A percentile compares a stretch with the other conserved stretches of the same genome.
These are phyloP conservation scores for Simmondsia chinensis DNA, from an alignment of 148 eudicot genomes.

Conservation along the genomic window DNA sequence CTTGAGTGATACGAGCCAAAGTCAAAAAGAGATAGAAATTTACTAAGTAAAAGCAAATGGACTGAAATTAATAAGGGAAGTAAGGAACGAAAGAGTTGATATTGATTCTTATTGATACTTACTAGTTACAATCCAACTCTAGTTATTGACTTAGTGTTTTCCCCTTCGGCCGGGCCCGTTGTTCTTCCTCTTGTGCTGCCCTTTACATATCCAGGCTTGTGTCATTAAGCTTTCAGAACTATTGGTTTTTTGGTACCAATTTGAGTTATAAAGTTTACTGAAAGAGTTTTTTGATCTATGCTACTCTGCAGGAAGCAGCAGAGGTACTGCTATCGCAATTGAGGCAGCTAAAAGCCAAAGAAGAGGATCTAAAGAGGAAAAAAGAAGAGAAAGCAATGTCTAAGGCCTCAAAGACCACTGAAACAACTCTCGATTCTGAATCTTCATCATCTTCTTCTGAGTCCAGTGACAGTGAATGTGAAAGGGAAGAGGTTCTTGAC, in stretches of 20 bases:
- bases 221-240: not conserved
- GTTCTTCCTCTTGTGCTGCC: no score
- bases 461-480: constrained; percentile 71
- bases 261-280: not conserved
- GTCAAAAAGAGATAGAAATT: no score
- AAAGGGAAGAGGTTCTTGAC: constrained; percentile 30
- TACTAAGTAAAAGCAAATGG: no score
- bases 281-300: not conserved
- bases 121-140: no score
- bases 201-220: no score
- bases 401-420: constrained; percentile 13
- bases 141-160: no score
- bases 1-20: no score
- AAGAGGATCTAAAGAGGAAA: constrained; percentile 31
- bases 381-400: constrained; percentile 38
- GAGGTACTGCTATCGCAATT: constrained; percentile 35
- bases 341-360: constrained; percentile 29
- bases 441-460: constrained; percentile 66
- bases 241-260: not conserved
- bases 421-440: constrained; percentile 13
- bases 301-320: constrained; percentile 40
- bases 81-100: no score
- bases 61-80: no score
- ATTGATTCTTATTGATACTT: no score
- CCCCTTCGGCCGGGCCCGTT: no score